Percentiles rank a stretch among this genome's conserved stretches.
These are phyloP conservation scores for Dothideomycetes sp. DNA, from an alignment of 2,329 filamentous ascomycete species.

Conservation along the genomic window DNA sequence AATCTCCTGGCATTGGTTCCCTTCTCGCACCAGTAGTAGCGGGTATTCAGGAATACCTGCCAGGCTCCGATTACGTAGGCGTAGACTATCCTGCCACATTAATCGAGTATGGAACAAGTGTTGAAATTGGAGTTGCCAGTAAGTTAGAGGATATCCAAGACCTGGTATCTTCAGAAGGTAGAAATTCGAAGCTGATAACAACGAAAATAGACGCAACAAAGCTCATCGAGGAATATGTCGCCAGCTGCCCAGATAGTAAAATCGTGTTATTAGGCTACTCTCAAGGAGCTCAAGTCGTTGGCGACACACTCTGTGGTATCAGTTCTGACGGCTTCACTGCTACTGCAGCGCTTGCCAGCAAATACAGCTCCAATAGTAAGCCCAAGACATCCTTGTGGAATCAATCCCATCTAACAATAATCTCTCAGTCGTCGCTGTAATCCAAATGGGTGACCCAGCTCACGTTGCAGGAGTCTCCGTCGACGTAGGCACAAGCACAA, in stretches of 20 bases:
- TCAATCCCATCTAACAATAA: no score
- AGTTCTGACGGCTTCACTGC: slow-evolving; percentile 2
- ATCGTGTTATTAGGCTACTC: slow-evolving; percentile 33
- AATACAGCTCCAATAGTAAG: slow-evolving; percentile 1
- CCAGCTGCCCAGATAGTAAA: slow-evolving; percentile 28
- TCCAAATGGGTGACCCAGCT: slow-evolving; percentile 4
- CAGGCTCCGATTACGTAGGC: slow-evolving; percentile 1
- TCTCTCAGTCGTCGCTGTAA: slow-evolving; percentile 2
- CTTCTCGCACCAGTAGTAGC: slow-evolving; percentile 1
- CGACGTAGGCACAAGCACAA: slow-evolving; percentile 1
- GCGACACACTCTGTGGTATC: slow-evolving; percentile 12
- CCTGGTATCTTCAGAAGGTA: no score
- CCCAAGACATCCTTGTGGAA: no score
- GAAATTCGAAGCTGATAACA: neutral
- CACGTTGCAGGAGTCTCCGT: neutral
- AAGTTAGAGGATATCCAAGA: neutral
- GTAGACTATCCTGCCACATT: slow-evolving; percentile 2
- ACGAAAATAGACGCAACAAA: neutral
- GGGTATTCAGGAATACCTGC: neutral
- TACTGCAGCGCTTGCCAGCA: slow-evolving; percentile 1
- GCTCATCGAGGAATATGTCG: slow-evolving; percentile 26
- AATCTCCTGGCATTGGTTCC: slow-evolving; percentile 1
- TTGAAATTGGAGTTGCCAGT: neutral
- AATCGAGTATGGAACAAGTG: neutral
- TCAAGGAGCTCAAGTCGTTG: slow-evolving; percentile 23